phyloP scores from a whole-genome alignment of 257 asterid species.

The Dorcoceras hygrometricum region DNA sequence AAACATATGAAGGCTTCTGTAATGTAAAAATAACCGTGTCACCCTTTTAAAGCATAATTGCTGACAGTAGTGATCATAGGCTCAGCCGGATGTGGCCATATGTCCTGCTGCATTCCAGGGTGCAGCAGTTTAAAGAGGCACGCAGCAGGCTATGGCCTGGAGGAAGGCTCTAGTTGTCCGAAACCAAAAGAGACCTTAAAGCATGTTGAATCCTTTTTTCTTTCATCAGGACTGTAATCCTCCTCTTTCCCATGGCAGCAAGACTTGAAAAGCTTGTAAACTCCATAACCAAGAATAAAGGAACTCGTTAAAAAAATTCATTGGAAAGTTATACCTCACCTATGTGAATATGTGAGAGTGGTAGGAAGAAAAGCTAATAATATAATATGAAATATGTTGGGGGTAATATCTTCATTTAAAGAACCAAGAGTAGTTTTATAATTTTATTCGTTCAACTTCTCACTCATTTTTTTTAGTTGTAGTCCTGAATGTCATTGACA shows the following conservation, averaged over 20 bases:
- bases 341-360: neutral
- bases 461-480: neutral
- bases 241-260: neutral
- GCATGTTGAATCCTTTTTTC: neutral
- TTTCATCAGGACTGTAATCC: neutral
- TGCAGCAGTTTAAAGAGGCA: neutral
- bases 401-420: neutral
- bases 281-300: neutral
- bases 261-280: neutral
- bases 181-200: neutral
- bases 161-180: neutral
- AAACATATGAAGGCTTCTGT: neutral
- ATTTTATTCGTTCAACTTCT: neutral
- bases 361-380: neutral
- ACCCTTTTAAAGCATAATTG: conserved; percentile 7
- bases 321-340: neutral
- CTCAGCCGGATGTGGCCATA: neutral
- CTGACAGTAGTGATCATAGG: neutral
- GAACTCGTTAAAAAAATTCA: neutral
- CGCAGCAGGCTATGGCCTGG: neutral
- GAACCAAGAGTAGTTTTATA: neutral
- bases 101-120: neutral
- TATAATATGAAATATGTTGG: neutral
- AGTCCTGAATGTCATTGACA: neutral
- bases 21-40: neutral